These are phyloP conservation scores for Melocanna baccifera DNA, from an alignment of 176 grass and related monocot genomes.

Conservation along the genomic window DNA sequence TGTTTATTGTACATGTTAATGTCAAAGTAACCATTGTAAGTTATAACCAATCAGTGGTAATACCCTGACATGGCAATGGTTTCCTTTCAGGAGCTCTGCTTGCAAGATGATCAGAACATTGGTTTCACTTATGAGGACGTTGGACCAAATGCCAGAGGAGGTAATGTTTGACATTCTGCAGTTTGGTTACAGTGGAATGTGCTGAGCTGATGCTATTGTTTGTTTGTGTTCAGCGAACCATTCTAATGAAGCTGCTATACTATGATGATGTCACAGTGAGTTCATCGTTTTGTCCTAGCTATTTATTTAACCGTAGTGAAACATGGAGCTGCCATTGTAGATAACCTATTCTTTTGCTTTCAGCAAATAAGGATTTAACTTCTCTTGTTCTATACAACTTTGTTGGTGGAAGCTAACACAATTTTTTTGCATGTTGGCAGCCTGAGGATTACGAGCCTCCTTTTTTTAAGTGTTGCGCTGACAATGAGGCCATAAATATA, in stretches of 20 bases:
- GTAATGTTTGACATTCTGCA: constrained; percentile 35
- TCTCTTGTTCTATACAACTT: constrained; percentile 11
- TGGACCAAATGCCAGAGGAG: constrained; percentile 95
- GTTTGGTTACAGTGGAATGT: constrained; percentile 19
- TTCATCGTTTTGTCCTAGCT: constrained; percentile 26
- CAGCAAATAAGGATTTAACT: not conserved
- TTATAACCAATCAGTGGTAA: not conserved
- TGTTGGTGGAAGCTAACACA: constrained; percentile 25
- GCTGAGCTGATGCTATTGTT: constrained; percentile 15
- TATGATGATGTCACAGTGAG: constrained; percentile 87
- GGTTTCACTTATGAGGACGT: constrained; percentile 96
- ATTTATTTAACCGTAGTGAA: constrained; percentile 1
- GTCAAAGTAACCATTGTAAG: not conserved
- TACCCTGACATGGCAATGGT: constrained; percentile 18
- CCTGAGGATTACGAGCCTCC: constrained; percentile 98
- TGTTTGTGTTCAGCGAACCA: constrained; percentile 72
- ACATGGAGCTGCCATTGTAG: not conserved
- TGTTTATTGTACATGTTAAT: not conserved
- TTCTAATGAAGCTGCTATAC: constrained; percentile 97
- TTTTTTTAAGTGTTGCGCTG: constrained; percentile 82
- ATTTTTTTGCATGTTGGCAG: constrained; percentile 37
- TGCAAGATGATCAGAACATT: constrained; percentile 97
- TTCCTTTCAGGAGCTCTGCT: constrained; percentile 71
- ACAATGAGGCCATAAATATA: constrained; percentile 72
- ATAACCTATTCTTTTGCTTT: constrained; percentile 8